Percentiles rank a stretch among this genome's conserved stretches.
Evolutionary conservation across 2,329 filamentous ascomycete species (phyloP).

Genomic region (Daldinia eschscholtzii): DNA sequence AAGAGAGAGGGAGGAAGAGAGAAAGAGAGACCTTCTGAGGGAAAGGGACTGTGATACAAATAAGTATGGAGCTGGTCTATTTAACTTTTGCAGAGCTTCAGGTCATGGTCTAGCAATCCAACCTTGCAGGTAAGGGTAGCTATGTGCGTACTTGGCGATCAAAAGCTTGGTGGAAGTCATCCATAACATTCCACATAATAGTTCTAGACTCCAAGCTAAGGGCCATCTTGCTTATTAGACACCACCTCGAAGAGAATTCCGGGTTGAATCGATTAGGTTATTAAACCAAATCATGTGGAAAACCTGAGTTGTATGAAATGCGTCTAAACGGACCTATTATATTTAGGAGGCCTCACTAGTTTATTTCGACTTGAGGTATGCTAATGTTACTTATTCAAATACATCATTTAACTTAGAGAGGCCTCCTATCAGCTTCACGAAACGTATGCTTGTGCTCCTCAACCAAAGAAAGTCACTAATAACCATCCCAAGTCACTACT

Average conservation of each 20-base stretch:
- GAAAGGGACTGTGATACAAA: background rate
- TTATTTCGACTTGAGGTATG: background rate
- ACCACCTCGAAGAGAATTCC: background rate
- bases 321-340: background rate
- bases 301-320: background rate
- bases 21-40: background rate
- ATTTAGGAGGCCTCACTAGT: constrained; percentile 5
- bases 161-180: constrained; percentile 1
- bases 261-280: background rate
- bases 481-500: background rate
- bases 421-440: constrained; percentile 11
- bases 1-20: background rate
- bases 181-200: constrained; percentile 2
- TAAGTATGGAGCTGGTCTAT: background rate
- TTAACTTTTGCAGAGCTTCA: background rate
- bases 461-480: background rate
- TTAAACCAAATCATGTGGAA: background rate
- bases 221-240: background rate
- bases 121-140: constrained; percentile 13
- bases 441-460: background rate
- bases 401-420: constrained; percentile 18
- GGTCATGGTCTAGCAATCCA: constrained; percentile 24
- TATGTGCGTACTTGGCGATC: constrained; percentile 1
- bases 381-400: constrained; percentile 8
- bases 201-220: constrained; percentile 11